Evolutionary conservation across 768 basidiomycete species (phyloP), one percentile per base, ranked within the genome.

Genomic region (Psilocybe subaeruginosa): DNA sequence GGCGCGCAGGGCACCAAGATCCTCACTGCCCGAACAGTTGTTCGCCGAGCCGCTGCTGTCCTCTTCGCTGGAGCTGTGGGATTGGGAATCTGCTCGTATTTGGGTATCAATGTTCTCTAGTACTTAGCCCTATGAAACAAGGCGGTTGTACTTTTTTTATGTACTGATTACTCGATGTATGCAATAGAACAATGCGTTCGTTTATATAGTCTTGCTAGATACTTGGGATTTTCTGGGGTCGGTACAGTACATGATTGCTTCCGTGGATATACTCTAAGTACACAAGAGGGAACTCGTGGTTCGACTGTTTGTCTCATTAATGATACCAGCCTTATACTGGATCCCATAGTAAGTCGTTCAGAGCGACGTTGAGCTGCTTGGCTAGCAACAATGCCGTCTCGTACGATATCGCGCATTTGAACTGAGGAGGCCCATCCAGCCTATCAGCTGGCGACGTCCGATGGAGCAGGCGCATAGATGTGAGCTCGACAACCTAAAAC

Each of bases 321-420:
- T 23, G 23, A 23, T 23, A 23, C 23, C 0, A 23, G 23, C 23
- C 23, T 12, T 61, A 81, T 7, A 74, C 69, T 7, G 82, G 79
- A 67, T 92, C 90, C 86, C 90, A 93, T 65, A 93, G 72, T 37
- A 91, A 65, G 64, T 92, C 90, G 60, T 84, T 79, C 48, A 93
- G 60, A 0, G 81, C 74, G 11, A 93, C 78, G 1, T 82, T 79
- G 16, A 92, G 66, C 37, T 90, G 82, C 50, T 82, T 82, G 14
- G 90, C 87, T 7, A 92, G 72, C 3, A 69, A 70, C 58, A 85
- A 68, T 1, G 84, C 82, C 4, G 80, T 74, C 1, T 87, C 83
- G 55, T 88, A 84, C 14, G 84, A 81, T n/a, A 93, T 79, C 0
- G 85, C 88, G 68, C 86, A 90, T 67, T 91, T 93, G 72, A 90